Base-by-base conservation (phyloP, 805 yeast genomes). In the Suhomyces canberraensis region DNA sequence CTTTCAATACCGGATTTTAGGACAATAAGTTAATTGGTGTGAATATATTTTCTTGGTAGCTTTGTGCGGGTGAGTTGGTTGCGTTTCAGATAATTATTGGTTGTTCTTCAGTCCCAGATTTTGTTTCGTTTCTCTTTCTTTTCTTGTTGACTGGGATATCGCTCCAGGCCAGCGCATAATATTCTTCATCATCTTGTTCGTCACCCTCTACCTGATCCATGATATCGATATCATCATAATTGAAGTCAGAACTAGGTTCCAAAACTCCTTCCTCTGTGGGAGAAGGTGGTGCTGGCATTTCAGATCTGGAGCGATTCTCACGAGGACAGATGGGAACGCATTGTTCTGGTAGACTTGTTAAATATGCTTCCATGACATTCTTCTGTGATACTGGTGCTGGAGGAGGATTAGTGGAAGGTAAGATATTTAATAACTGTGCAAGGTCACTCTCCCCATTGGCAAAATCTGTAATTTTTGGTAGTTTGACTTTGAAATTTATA, bases 401-500 rank as follows among this genome's bases (percentile, higher is more conserved):
- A 4, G 59, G 53, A 26, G 61, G 56, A 2, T 38, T 58, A 4
- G 56, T 46, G 1, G 51, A 11, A 11, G 62, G 62, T 18, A 64
- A 45, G 8, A 59, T 41, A 8, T 37, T 38, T 6, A 25, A 33
- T 37, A 64, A 49, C 4, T 28, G 19, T 4, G 25, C 29, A 14
- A 64, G 51, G 31, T 53, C 60, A 5, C 44, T 42, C 3, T 36
- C 48, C 22, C 52, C 47, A 28, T 33, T 39, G n/a, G 43, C 39
- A 35, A 67, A 62, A 9, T 58, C 60, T 8, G 43, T 36, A 16
- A 63, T 28, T 8, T 51, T 33, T 1, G 73, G 73, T 18, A 67
- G 37, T 31, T 48, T 49, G 21, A 68, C 63, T 34, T 61, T 64
- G 48, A 68, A 68, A 36, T 59, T 64, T 24, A 68, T 63, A 41